phyloP scores from a whole-genome alignment of 768 basidiomycete species.

The Rhodotorula paludigena region DNA sequence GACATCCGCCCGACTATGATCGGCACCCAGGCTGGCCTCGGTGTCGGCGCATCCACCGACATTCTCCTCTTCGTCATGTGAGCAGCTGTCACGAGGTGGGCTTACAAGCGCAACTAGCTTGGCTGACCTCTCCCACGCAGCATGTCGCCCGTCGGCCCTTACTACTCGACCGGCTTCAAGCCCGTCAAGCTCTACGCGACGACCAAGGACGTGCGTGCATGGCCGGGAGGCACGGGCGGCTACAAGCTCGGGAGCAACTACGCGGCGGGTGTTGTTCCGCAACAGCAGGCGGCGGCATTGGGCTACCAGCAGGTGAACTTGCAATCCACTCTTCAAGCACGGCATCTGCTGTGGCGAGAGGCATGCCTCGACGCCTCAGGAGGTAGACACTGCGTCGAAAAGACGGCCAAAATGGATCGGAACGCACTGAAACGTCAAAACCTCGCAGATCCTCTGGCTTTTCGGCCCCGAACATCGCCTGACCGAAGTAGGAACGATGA shows the following conservation, averaged over 20 bases:
- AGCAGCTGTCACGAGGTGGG: too few relatives aligned
- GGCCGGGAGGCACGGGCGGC: slow-evolving; percentile 62
- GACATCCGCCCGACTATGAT: slow-evolving; percentile 76
- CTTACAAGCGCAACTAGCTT: too few relatives aligned
- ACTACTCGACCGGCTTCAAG: slow-evolving; percentile 54
- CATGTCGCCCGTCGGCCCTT: slow-evolving; percentile 59
- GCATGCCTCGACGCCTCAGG: not conserved
- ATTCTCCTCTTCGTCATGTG: slow-evolving; percentile 79
- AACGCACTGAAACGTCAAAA: too few relatives aligned
- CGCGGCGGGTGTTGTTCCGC: slow-evolving; percentile 56
- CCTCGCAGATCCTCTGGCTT: slow-evolving; percentile 77
- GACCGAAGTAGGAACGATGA: slow-evolving; percentile 66
- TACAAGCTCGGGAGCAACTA: slow-evolving; percentile 59
- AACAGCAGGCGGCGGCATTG: slow-evolving; percentile 59
- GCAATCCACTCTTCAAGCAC: not conserved
- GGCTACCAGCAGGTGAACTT: slow-evolving; percentile 70
- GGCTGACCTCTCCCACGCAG: slow-evolving; percentile 7
- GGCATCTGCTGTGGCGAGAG: not conserved
- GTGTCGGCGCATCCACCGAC: slow-evolving; percentile 69
- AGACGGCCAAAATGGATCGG: not conserved
- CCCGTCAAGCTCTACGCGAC: slow-evolving; percentile 60
- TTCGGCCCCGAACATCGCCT: slow-evolving; percentile 57
- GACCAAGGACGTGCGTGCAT: slow-evolving; percentile 66
- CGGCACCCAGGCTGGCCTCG: slow-evolving; percentile 51
- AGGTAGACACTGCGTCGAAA: not conserved